These are phyloP conservation scores for Choanephora cucurbitarum DNA, from an alignment of 371 early-diverging fungal species.

Conservation along the genomic window DNA sequence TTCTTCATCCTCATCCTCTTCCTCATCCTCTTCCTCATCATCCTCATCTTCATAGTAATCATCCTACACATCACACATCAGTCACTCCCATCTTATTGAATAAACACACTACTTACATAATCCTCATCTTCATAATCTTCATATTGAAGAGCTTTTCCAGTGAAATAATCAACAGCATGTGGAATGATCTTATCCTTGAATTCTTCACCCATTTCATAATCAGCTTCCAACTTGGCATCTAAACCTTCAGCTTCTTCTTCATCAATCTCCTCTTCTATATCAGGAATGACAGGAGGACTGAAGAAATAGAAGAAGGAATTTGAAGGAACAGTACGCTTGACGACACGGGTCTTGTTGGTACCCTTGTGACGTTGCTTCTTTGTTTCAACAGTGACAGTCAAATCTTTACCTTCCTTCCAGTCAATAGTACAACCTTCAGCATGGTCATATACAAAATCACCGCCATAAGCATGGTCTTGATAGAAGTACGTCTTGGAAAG, in stretches of 20 bases:
- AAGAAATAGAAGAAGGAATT: slow-evolving; percentile 97
- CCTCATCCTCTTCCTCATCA: slow-evolving; percentile 57
- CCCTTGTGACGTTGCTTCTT: slow-evolving; percentile 98
- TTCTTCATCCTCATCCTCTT: slow-evolving; percentile 54
- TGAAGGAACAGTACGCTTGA: slow-evolving; percentile 93
- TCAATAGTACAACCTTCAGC: slow-evolving; percentile 88
- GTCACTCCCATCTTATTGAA: no score
- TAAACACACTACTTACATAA: slow-evolving; percentile 59
- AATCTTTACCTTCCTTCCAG: slow-evolving; percentile 96
- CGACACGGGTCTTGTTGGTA: slow-evolving; percentile 96
- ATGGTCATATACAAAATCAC: slow-evolving; percentile 85
- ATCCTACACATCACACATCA: slow-evolving; percentile 46
- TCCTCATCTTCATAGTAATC: slow-evolving; percentile 71
- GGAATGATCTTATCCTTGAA: slow-evolving; percentile 96
- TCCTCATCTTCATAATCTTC: slow-evolving; percentile 72
- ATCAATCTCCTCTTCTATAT: slow-evolving; percentile 70
- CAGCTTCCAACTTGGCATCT: slow-evolving; percentile 84
- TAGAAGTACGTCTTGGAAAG: slow-evolving; percentile 92
- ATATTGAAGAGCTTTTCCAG: slow-evolving; percentile 92
- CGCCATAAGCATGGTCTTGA: slow-evolving; percentile 71
- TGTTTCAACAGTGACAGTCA: slow-evolving; percentile 88
- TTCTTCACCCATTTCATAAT: slow-evolving; percentile 93
- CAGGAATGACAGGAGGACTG: slow-evolving; percentile 76
- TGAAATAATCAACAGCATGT: slow-evolving; percentile 97
- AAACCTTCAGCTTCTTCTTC: slow-evolving; percentile 78